Evolutionary conservation across 2,329 filamentous ascomycete species (phyloP).

Genomic region (Sporothrix inflata): DNA sequence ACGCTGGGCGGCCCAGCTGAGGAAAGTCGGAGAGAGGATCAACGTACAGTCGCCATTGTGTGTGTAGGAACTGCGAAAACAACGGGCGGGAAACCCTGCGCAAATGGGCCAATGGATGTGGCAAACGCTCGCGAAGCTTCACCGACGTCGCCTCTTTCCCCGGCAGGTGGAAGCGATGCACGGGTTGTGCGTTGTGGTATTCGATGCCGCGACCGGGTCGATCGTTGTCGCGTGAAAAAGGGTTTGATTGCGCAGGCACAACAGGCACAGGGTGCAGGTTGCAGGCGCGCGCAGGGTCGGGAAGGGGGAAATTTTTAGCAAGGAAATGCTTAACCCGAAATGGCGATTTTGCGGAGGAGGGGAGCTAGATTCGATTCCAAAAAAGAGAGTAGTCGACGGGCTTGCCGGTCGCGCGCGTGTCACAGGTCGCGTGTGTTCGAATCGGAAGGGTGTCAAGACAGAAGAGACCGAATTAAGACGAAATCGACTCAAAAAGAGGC

Average conservation of each 20-base stretch:
- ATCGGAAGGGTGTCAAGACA: neutral
- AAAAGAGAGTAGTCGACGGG: neutral
- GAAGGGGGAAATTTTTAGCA: conserved; percentile 18
- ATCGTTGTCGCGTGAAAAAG: conserved; percentile 24
- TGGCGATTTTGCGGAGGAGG: conserved; percentile 25
- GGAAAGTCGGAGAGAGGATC: neutral
- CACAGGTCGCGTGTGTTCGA: conserved; percentile 5
- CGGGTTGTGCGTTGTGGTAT: conserved; percentile 1
- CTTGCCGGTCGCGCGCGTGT: conserved; percentile 4
- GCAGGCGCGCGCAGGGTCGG: neutral
- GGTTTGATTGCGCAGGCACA: conserved; percentile 21
- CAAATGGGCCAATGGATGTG: conserved; percentile 8
- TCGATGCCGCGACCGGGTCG: neutral
- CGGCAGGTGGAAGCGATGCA: neutral
- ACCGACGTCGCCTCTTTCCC: neutral
- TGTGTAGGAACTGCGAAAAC: neutral
- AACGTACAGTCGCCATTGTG: conserved; percentile 22
- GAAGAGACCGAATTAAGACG: neutral
- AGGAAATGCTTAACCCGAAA: conserved; percentile 29
- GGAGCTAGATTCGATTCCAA: conserved; percentile 8
- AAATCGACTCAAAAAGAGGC: neutral
- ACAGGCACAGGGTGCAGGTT: conserved; percentile 3
- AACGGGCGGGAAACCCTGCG: neutral
- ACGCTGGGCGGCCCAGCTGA: neutral
- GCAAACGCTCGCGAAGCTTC: conserved; percentile 1